These are phyloP conservation scores for Echeveria elegans DNA, from an alignment of 164 flowering plant genomes.

Conservation along the genomic window DNA sequence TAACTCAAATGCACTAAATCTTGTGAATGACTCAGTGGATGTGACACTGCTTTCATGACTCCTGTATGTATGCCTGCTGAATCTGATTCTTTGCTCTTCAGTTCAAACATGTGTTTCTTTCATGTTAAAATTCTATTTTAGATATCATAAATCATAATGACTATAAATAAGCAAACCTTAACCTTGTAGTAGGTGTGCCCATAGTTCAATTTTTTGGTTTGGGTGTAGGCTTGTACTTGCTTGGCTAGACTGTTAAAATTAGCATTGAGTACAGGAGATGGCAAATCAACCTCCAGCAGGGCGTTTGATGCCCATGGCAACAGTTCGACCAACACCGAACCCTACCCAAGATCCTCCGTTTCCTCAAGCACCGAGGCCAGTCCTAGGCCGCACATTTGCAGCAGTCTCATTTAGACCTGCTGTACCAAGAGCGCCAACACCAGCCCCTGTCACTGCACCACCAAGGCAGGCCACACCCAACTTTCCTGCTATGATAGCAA, in stretches of 20 bases:
- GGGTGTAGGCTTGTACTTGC: neutral
- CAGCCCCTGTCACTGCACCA: slow-evolving; percentile 11
- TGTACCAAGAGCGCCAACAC: slow-evolving; percentile 10
- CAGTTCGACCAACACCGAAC: slow-evolving; percentile 14
- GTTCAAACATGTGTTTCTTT: slow-evolving; percentile 1
- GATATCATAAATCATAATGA: neutral
- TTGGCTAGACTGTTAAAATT: neutral
- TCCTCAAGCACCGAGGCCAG: slow-evolving; percentile 15
- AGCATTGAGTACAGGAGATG: slow-evolving; percentile 12
- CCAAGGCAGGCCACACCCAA: slow-evolving; percentile 10
- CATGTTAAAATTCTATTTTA: neutral
- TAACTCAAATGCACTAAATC: neutral
- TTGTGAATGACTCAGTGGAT: slow-evolving; percentile 1
- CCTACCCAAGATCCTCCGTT: slow-evolving; percentile 14
- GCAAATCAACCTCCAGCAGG: slow-evolving; percentile 16
- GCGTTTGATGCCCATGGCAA: slow-evolving; percentile 32
- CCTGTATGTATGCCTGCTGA: slow-evolving; percentile 4
- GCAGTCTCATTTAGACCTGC: slow-evolving; percentile 12
- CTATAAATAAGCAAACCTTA: neutral
- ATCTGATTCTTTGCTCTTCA: neutral
- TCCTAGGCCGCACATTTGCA: slow-evolving; percentile 14
- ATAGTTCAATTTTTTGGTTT: neutral
- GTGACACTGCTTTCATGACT: neutral
- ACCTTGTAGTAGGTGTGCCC: neutral
- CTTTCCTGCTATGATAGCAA: neutral